A percentile compares a stretch with the other conserved stretches of the same genome.
phyloP scores from a whole-genome alignment of 2,329 filamentous ascomycete species.

The Basipetospora chlamydospora region DNA sequence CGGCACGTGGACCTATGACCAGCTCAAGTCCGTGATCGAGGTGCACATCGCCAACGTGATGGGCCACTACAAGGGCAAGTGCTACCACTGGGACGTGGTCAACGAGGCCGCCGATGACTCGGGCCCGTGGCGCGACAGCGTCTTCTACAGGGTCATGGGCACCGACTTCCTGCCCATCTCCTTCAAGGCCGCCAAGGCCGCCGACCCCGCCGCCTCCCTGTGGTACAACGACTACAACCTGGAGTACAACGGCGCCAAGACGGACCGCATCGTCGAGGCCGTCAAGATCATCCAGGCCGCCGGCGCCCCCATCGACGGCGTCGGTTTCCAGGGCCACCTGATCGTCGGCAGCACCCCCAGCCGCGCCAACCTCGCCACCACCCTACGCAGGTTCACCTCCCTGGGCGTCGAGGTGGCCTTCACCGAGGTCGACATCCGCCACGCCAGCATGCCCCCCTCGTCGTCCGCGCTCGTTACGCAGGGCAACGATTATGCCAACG shows the following conservation, averaged over 20 bases:
- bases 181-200: slow-evolving; percentile 51
- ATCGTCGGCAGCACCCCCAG: slow-evolving; percentile 20
- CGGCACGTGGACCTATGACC: slow-evolving; percentile 16
- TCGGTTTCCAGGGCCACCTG: slow-evolving; percentile 43
- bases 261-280: too few species aligned
- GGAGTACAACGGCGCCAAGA: slow-evolving; percentile 47
- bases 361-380: slow-evolving; percentile 26
- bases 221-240: slow-evolving; percentile 67
- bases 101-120: slow-evolving; percentile 52
- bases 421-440: slow-evolving; percentile 50
- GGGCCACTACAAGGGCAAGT: slow-evolving; percentile 46
- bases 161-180: slow-evolving; percentile 57
- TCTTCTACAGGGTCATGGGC: slow-evolving; percentile 54
- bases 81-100: slow-evolving; percentile 47
- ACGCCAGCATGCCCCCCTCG: background rate
- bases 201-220: slow-evolving; percentile 52
- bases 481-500: slow-evolving; percentile 43
- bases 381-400: slow-evolving; percentile 37
- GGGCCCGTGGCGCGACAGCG: slow-evolving; percentile 40
- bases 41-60: slow-evolving; percentile 46
- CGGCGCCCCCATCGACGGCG: slow-evolving; percentile 51
- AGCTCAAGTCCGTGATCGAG: slow-evolving; percentile 39
- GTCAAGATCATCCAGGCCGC: slow-evolving; percentile 45
- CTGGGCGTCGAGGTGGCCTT: slow-evolving; percentile 44
- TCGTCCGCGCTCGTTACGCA: slow-evolving; percentile 16